A percentile compares a stretch with the other conserved stretches of the same genome.
phyloP scores from a whole-genome alignment of 768 basidiomycete species.

The Filobasidium floriforme region DNA sequence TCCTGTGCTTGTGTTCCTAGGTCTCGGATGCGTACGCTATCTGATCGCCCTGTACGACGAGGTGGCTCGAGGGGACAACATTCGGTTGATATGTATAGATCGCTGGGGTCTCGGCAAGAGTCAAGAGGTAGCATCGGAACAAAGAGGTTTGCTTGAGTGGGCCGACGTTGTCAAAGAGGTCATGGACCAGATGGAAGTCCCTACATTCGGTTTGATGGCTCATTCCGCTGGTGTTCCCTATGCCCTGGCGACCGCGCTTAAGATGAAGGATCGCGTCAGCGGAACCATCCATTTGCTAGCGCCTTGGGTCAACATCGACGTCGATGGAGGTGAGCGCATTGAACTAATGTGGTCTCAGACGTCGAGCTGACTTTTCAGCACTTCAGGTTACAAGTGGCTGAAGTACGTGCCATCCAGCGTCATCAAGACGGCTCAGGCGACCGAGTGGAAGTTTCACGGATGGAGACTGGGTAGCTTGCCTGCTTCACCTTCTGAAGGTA shows the following conservation, averaged over 20 bases:
- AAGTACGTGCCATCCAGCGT: conserved; percentile 91
- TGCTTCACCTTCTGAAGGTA: conserved; percentile 54
- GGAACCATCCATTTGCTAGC: conserved; percentile 84
- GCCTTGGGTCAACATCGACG: conserved; percentile 86
- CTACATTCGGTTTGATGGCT: conserved; percentile 79
- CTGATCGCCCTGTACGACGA: conserved; percentile 94
- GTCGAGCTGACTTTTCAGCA: conserved; percentile 29
- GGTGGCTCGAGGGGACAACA: conserved; percentile 76
- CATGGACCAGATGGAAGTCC: conserved; percentile 67
- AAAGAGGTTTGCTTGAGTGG: conserved; percentile 81
- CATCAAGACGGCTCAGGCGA: conserved; percentile 88
- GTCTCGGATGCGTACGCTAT: conserved; percentile 87
- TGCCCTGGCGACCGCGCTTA: conserved; percentile 77
- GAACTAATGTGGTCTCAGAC: no score
- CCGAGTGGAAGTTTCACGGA: conserved; percentile 92
- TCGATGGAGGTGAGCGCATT: conserved; percentile 69
- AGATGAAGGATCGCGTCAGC: conserved; percentile 62
- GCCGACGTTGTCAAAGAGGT: conserved; percentile 82
- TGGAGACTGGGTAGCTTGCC: conserved; percentile 94
- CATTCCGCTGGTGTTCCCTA: conserved; percentile 95
- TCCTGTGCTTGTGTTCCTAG: conserved; percentile 85
- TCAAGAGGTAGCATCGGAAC: conserved; percentile 54
- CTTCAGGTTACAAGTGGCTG: conserved; percentile 80
- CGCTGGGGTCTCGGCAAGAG: conserved; percentile 91
- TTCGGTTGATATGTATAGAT: conserved; percentile 89